phyloP scores from a whole-genome alignment of 345 rosid genomes.

The Zanthoxylum bungeanum region DNA sequence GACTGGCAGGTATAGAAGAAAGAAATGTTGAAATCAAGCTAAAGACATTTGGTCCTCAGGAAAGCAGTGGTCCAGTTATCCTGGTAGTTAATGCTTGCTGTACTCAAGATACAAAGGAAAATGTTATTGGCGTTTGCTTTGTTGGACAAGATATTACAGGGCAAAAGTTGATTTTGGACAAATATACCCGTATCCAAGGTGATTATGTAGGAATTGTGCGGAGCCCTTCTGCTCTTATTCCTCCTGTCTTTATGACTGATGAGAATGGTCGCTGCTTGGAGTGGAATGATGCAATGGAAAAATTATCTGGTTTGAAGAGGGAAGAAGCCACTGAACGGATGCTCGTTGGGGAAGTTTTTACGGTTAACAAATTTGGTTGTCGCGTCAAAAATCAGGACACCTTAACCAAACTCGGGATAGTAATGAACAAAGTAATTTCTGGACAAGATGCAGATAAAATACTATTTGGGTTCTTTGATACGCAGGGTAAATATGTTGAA shows the following conservation, averaged over 20 bases:
- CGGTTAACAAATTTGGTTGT: constrained; percentile 52
- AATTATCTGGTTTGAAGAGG: constrained; percentile 69
- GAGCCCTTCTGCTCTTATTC: constrained; percentile 69
- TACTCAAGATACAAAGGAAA: constrained; percentile 54
- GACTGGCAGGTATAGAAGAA: constrained; percentile 72
- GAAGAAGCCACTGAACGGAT: constrained; percentile 56
- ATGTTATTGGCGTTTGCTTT: constrained; percentile 72
- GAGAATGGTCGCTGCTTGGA: constrained; percentile 70
- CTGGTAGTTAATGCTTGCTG: constrained; percentile 75
- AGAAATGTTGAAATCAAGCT: constrained; percentile 62
- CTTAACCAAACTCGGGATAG: constrained; percentile 61
- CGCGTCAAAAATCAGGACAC: constrained; percentile 68
- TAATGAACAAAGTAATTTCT: constrained; percentile 49
- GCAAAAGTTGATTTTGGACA: constrained; percentile 53
- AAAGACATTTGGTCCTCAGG: constrained; percentile 44
- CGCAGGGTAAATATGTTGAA: constrained; percentile 55
- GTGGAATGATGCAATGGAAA: constrained; percentile 86
- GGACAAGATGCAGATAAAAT: constrained; percentile 60
- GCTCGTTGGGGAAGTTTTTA: constrained; percentile 82
- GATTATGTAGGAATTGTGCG: constrained; percentile 69
- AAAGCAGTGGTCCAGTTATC: constrained; percentile 47
- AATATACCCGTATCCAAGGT: constrained; percentile 58
- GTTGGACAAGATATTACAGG: constrained; percentile 78
- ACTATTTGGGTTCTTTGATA: constrained; percentile 62
- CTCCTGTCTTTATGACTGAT: constrained; percentile 73